These are phyloP conservation scores for Cryptosporidium canis DNA, from an alignment of 169 alveolate species.

Conservation along the genomic window DNA sequence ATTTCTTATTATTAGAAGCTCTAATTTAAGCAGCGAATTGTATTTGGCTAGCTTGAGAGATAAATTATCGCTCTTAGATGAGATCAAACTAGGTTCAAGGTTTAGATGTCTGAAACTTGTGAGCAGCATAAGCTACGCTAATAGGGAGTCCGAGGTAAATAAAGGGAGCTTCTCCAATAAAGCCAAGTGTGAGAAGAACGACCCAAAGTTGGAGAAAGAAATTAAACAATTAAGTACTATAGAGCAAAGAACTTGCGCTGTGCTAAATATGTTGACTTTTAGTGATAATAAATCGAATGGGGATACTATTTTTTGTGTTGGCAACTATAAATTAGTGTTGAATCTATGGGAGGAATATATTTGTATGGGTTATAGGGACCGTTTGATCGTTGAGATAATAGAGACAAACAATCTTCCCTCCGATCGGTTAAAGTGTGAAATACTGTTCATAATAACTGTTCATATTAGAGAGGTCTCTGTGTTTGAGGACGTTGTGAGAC, in stretches of 20 bases:
- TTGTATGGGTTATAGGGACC: not conserved
- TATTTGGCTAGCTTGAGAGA: not conserved
- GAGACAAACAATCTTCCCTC: constrained; percentile 34
- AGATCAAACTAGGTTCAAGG: not conserved
- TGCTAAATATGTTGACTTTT: constrained; percentile 31
- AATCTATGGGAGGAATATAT: constrained; percentile 41
- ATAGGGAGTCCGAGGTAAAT: not conserved
- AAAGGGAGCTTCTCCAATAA: not conserved
- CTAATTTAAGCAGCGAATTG: not conserved
- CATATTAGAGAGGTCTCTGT: not conserved
- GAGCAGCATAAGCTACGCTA: not conserved
- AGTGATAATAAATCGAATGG: not conserved
- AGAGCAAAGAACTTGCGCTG: constrained; percentile 12
- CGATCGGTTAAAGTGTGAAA: not conserved
- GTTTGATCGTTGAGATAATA: not conserved
- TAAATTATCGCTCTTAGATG: not conserved
- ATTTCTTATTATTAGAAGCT: not conserved
- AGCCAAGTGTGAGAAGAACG: not conserved
- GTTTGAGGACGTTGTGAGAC: constrained; percentile 1
- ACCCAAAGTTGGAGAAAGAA: constrained; percentile 1
- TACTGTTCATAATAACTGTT: not conserved
- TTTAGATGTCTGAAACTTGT: not conserved
- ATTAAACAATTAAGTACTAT: not conserved
- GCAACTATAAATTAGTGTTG: not conserved
- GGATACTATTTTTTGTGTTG: not conserved